Conservation (phyloP, 1,139 yeast species). For the Suhomyces chickasaworum region DNA sequence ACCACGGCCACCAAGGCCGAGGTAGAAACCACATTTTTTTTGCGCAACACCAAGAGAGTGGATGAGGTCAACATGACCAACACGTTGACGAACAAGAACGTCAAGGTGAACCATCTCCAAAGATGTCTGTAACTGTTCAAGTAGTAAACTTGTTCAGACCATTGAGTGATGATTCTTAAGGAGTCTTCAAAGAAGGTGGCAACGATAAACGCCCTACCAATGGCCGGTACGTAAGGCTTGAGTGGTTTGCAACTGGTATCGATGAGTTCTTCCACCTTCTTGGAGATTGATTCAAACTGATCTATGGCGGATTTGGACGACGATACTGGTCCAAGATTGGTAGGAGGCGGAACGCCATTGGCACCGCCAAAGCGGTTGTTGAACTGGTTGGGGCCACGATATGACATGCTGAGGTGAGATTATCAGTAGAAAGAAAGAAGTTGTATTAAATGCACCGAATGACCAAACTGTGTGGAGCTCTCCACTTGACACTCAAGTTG, state of each 20-base stretch:
- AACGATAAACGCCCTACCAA: constrained; percentile 88
- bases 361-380: constrained; percentile 19
- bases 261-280: constrained; percentile 47
- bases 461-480: not conserved
- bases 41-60: constrained; percentile 69
- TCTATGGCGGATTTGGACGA: constrained; percentile 29
- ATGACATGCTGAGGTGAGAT: constrained; percentile 15
- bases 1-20: constrained; percentile 72
- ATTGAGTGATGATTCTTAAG: constrained; percentile 78
- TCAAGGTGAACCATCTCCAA: constrained; percentile 76
- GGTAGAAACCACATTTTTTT: constrained; percentile 72
- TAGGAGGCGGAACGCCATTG: constrained; percentile 19
- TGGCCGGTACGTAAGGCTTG: constrained; percentile 77
- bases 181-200: constrained; percentile 95
- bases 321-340: constrained; percentile 27
- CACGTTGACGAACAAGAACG: constrained; percentile 67
- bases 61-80: constrained; percentile 75
- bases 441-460: not conserved
- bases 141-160: constrained; percentile 90
- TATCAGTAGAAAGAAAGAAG: not conserved
- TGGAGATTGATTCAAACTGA: constrained; percentile 50
- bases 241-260: constrained; percentile 52
- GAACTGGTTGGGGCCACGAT: constrained; percentile 22
- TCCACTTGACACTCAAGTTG: constrained; percentile 2
- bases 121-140: constrained; percentile 77